Percentiles rank a stretch among this genome's conserved stretches.
phyloP scores from a whole-genome alignment of 768 basidiomycete species.

The Rhodotorula diobovata region DNA sequence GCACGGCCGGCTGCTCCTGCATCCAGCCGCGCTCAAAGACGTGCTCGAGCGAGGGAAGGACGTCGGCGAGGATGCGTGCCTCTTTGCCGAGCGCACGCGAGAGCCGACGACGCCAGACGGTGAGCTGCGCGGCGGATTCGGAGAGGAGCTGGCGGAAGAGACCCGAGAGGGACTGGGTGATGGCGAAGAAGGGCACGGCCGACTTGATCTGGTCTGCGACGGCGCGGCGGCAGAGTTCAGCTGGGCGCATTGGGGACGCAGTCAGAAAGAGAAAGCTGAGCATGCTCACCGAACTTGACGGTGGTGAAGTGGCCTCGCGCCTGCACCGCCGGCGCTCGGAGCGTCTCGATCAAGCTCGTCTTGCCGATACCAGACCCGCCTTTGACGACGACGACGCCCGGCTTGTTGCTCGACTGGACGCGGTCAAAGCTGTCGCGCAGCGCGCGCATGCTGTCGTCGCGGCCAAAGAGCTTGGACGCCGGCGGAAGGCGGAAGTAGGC shows the following conservation, averaged over 20 bases:
- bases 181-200: constrained; percentile 39
- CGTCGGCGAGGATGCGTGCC: constrained; percentile 32
- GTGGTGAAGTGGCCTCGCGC: constrained; percentile 16
- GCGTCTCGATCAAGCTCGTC: constrained; percentile 31
- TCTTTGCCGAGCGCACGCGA: constrained; percentile 28
- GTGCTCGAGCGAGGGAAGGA: constrained; percentile 33
- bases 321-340: constrained; percentile 15
- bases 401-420: constrained; percentile 12
- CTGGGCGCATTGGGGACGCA: neutral
- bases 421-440: constrained; percentile 19
- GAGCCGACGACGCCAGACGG: constrained; percentile 30
- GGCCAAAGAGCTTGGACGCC: constrained; percentile 22
- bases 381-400: constrained; percentile 24
- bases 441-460: constrained; percentile 11
- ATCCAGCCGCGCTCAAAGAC: constrained; percentile 31
- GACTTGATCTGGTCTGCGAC: constrained; percentile 38
- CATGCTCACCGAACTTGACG: constrained; percentile 31
- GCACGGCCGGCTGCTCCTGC: constrained; percentile 13
- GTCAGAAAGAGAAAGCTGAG: neutral
- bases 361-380: constrained; percentile 33
- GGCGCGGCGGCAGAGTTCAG: neutral
- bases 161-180: constrained; percentile 31
- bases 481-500: constrained; percentile 37
- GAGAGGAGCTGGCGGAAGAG: constrained; percentile 37
- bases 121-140: constrained; percentile 24